These are phyloP conservation scores for Spatholobus suberectus DNA, from an alignment of 306 rosid genomes.

Conservation along the genomic window DNA sequence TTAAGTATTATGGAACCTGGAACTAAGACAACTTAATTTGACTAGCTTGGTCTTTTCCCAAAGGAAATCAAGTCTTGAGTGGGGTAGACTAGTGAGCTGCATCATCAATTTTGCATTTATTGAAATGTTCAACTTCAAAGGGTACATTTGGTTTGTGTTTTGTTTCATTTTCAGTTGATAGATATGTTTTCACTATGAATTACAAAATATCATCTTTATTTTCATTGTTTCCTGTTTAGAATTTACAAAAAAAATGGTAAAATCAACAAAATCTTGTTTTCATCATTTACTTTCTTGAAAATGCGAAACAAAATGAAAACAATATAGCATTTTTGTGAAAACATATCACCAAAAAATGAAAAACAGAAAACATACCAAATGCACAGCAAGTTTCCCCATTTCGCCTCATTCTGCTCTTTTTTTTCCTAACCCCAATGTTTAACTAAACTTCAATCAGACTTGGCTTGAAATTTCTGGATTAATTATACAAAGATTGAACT, in stretches of 20 bases:
- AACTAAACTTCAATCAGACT: not conserved
- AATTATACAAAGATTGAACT: conserved; percentile 11
- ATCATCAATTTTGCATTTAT: conserved; percentile 8
- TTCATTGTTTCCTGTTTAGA: not conserved
- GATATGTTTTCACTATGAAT: not conserved
- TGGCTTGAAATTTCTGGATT: conserved; percentile 15
- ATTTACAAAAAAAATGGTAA: not conserved
- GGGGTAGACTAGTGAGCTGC: not conserved
- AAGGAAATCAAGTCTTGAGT: not conserved
- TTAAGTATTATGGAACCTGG: conserved; percentile 4
- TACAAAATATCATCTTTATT: not conserved
- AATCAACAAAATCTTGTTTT: not conserved
- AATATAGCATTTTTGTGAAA: not conserved
- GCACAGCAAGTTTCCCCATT: not conserved
- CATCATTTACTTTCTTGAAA: not conserved
- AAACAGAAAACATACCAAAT: not conserved
- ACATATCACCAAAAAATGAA: not conserved
- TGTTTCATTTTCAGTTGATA: not conserved
- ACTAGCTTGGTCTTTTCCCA: not conserved
- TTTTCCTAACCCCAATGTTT: not conserved
- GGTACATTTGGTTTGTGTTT: not conserved
- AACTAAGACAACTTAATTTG: not conserved
- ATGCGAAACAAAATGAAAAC: not conserved
- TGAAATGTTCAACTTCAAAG: conserved; percentile 24
- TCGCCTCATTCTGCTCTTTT: not conserved